Evolutionary conservation across 768 basidiomycete genomes (phyloP).

Genomic region (Termitomyces heimii): DNA sequence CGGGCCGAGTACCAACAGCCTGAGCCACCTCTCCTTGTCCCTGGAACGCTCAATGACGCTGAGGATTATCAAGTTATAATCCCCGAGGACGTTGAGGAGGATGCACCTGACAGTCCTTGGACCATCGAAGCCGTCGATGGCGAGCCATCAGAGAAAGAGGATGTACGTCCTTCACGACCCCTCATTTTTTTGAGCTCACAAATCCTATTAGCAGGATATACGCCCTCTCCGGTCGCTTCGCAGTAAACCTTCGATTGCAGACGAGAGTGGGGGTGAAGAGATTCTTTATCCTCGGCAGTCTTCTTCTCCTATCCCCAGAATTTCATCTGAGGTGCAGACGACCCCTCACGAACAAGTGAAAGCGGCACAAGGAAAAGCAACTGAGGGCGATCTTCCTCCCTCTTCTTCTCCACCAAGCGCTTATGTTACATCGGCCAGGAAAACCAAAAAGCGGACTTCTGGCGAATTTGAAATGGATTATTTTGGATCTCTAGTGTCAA

Average conservation of each 20-base stretch:
- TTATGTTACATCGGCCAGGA: slow-evolving; percentile 47
- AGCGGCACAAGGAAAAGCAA: slow-evolving; percentile 24
- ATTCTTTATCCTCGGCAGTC: slow-evolving; percentile 77
- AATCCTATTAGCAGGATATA: slow-evolving; percentile 33
- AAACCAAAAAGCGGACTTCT: slow-evolving; percentile 69
- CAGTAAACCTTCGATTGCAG: slow-evolving; percentile 58
- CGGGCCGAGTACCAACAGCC: slow-evolving; percentile 39
- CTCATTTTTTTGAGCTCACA: slow-evolving; percentile 1
- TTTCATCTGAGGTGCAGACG: slow-evolving; percentile 14
- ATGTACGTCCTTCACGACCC: slow-evolving; percentile 37
- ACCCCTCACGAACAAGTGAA: slow-evolving; percentile 22
- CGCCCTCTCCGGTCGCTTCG: slow-evolving; percentile 47
- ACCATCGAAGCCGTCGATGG: slow-evolving; percentile 85
- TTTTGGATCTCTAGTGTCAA: slow-evolving; percentile 52
- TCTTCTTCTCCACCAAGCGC: slow-evolving; percentile 58
- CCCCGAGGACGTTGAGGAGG: slow-evolving; percentile 36
- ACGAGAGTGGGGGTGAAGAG: slow-evolving; percentile 88
- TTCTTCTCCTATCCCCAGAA: slow-evolving; percentile 22
- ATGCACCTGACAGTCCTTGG: slow-evolving; percentile 79
- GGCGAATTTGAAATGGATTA: slow-evolving; percentile 83
- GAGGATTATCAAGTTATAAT: slow-evolving; percentile 39
- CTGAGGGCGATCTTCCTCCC: slow-evolving; percentile 16
- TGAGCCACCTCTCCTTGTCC: slow-evolving; percentile 23
- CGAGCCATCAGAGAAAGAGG: slow-evolving; percentile 64
- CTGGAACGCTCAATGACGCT: slow-evolving; percentile 19